phyloP scores from a whole-genome alignment of 2,329 filamentous ascomycete species.

The Diaporthe capsici region DNA sequence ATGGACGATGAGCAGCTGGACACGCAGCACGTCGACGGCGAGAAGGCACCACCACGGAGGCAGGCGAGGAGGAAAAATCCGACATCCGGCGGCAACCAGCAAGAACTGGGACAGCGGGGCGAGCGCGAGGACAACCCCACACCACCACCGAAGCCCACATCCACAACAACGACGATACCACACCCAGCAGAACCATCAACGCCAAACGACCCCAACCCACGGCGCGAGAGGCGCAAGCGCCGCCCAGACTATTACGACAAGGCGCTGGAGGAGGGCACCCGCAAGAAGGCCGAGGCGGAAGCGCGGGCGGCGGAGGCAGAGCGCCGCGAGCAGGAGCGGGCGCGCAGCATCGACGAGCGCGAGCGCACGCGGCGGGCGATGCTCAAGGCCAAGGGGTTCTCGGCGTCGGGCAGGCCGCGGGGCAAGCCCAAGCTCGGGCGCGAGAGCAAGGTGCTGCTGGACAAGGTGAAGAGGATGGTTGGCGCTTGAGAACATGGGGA shows the following conservation, averaged over 20 bases:
- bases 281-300: constrained; percentile 59
- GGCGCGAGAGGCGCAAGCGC: constrained; percentile 43
- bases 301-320: constrained; percentile 57
- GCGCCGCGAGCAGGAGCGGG: constrained; percentile 72
- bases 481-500: background rate
- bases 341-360: constrained; percentile 75
- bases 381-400: constrained; percentile 78
- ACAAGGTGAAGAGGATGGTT: constrained; percentile 83
- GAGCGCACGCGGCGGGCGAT: constrained; percentile 76
- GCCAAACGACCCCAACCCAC: constrained; percentile 10
- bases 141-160: too few relatives aligned
- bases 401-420: constrained; percentile 68
- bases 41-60: constrained; percentile 36
- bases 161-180: constrained; percentile 20
- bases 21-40: constrained; percentile 49
- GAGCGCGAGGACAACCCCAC: background rate
- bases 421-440: constrained; percentile 85
- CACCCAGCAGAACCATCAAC: constrained; percentile 38
- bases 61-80: constrained; percentile 22
- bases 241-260: constrained; percentile 75
- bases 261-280: constrained; percentile 66
- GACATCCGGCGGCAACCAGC: constrained; percentile 18
- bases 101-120: constrained; percentile 14
- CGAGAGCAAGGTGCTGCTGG: constrained; percentile 83
- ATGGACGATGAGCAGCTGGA: constrained; percentile 17